Evolutionary conservation across 305 asterid species (phyloP).

Genomic region (Plantago coronopus): DNA sequence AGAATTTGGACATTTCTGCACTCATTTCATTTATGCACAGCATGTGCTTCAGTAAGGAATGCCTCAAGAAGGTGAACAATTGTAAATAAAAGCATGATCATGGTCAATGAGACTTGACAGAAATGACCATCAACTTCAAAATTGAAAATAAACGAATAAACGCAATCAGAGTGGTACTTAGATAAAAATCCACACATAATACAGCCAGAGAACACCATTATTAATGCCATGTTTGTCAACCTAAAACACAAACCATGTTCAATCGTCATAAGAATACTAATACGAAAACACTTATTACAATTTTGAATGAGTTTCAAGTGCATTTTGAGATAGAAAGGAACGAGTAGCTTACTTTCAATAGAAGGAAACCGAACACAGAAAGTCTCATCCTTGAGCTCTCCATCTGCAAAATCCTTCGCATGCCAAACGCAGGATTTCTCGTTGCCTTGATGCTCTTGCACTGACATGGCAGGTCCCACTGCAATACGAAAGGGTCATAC

Average conservation of each 20-base stretch:
- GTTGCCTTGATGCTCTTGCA: slow-evolving; percentile 90
- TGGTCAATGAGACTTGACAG: not conserved
- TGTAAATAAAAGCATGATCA: not conserved
- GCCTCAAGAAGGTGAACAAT: not conserved
- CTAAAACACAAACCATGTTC: not conserved
- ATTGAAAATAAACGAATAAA: not conserved
- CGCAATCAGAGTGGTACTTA: too few relatives aligned
- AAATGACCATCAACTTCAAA: not conserved
- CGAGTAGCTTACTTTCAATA: slow-evolving; percentile 55
- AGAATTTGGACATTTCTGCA: too few relatives aligned
- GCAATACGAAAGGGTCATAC: slow-evolving; percentile 12
- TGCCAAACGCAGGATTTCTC: slow-evolving; percentile 97
- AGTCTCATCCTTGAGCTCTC: slow-evolving; percentile 76
- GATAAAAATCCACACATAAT: not conserved
- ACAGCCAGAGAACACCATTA: not conserved
- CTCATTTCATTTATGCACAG: too few relatives aligned
- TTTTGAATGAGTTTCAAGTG: not conserved
- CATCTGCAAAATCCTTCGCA: slow-evolving; percentile 89
- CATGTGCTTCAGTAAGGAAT: too few relatives aligned
- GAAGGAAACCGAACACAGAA: slow-evolving; percentile 73
- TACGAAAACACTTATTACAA: not conserved
- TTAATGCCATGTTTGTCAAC: not conserved
- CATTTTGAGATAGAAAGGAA: not conserved
- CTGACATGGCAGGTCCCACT: slow-evolving; percentile 60
- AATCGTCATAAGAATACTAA: not conserved